Base-by-base conservation (phyloP, 495 filamentous ascomycete genomes). In the Podospora anserina region DNA sequence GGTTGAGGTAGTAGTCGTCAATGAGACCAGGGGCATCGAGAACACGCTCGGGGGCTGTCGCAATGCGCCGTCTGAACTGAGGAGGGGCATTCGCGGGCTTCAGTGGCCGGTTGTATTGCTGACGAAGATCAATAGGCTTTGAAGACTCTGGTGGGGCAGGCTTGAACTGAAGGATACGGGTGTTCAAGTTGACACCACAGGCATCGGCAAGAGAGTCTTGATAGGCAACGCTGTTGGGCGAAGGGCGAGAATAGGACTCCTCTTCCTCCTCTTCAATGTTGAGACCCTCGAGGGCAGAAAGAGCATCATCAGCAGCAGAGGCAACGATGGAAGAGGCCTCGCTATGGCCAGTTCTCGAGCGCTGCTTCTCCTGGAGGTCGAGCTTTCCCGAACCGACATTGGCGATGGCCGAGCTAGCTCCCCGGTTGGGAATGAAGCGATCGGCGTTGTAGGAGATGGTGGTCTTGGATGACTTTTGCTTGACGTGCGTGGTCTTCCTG, bases 1-100 rank as follows among this genome's bases (percentile, higher is more conserved):
- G 84, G 82, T 99, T 99, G 74, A 99, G 90, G 77, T 99, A 99
- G 85, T 98, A 99, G 79, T 99, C 95, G 76, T 99, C 95, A 65
- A 97, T 87, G 30, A 99, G 86, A 65, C 93, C 95, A 1, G 95
- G 95, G 0, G 95, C 95, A 78, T 99, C 95, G n/a, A 99, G 85
- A 6, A 99, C 95, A 62, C 95, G 92, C 79, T 99, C 95, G 0
- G 95, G 95, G 13, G 95, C 92, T 13, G 96, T 97, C 34, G 94
- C 88, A 61, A 99, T 89, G 71, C 96, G 89, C 49, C 95, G 91
- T 56, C 93, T 88, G 82, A 92, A 93, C 75, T 97, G 92, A 13
- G 93, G 90, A 23, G 90, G 86, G 15, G 89, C 84, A 69, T 84
- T 88, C 67, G 91, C 87, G 30, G 90, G 82, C 80, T 92, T 97